Evolutionary conservation across 2,329 filamentous ascomycete species (phyloP).

Genomic region (Arthrobotrys musiformis): DNA sequence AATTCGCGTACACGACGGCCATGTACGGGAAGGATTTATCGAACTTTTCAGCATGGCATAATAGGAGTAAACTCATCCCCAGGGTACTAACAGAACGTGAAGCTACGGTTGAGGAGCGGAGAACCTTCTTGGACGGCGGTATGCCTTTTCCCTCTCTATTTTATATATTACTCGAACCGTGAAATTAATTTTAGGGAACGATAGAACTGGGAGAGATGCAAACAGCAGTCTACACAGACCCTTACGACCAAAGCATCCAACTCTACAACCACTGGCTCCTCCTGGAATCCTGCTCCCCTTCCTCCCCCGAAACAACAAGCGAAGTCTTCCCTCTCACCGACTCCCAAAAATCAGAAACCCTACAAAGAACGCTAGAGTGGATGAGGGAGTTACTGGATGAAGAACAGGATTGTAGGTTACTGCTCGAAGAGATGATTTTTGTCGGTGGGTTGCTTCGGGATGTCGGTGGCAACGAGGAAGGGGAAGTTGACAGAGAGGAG

Average conservation of each 20-base stretch:
- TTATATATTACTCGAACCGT: not conserved
- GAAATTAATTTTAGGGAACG: too few species aligned
- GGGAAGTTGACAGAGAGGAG: not conserved
- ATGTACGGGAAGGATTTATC: constrained; percentile 88
- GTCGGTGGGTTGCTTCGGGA: constrained; percentile 5
- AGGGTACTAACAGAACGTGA: constrained; percentile 76
- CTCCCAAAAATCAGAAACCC: constrained; percentile 70
- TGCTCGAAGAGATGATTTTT: constrained; percentile 49
- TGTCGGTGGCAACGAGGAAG: not conserved
- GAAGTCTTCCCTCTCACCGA: constrained; percentile 75
- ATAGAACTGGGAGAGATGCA: constrained; percentile 82
- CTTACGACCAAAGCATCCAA: constrained; percentile 95
- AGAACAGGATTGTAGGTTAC: constrained; percentile 43
- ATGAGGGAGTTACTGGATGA: constrained; percentile 74
- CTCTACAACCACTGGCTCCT: constrained; percentile 83
- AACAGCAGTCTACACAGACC: constrained; percentile 84
- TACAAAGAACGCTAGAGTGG: constrained; percentile 77
- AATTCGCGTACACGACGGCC: constrained; percentile 89
- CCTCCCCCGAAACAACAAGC: constrained; percentile 67
- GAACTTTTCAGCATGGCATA: constrained; percentile 98
- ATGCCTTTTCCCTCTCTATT: constrained; percentile 54
- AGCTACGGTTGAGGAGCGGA: constrained; percentile 72
- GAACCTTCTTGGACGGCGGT: constrained; percentile 78
- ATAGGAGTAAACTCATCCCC: constrained; percentile 83
- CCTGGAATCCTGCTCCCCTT: constrained; percentile 71